Evolutionary conservation across 352 stramenopile species (phyloP).

Genomic region (Globisporangium polare): DNA sequence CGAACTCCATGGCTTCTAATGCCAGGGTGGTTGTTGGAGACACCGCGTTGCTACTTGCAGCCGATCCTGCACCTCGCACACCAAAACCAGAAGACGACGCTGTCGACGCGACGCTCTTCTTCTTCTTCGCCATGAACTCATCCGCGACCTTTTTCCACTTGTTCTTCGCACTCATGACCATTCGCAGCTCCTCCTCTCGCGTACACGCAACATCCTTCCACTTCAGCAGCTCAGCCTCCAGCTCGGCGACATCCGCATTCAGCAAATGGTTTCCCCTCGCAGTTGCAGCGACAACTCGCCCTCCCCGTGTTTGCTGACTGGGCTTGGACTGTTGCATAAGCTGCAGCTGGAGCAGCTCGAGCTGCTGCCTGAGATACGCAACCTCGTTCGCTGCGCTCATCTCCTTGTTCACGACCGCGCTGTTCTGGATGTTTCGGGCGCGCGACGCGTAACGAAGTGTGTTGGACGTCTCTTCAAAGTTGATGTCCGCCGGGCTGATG

Average conservation of each 20-base stretch:
- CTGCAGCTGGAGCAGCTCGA: slow-evolving; percentile 62
- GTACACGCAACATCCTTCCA: slow-evolving; percentile 31
- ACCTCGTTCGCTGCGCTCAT: slow-evolving; percentile 85
- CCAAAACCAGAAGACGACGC: slow-evolving; percentile 3
- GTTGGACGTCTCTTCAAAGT: slow-evolving; percentile 93
- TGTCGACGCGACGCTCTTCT: slow-evolving; percentile 3
- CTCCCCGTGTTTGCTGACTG: not conserved
- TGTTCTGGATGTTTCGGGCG: slow-evolving; percentile 98
- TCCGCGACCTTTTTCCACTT: slow-evolving; percentile 69
- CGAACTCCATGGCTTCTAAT: slow-evolving; percentile 31
- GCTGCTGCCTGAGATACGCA: slow-evolving; percentile 54
- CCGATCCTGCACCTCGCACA: not conserved
- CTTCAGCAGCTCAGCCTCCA: slow-evolving; percentile 16
- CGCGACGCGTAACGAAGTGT: slow-evolving; percentile 95
- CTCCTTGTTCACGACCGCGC: slow-evolving; percentile 96
- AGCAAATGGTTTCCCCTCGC: not conserved
- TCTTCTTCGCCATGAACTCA: slow-evolving; percentile 29
- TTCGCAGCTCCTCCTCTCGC: slow-evolving; percentile 37
- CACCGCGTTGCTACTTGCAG: not conserved
- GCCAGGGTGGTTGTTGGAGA: slow-evolving; percentile 19
- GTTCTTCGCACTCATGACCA: slow-evolving; percentile 46
- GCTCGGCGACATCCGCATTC: not conserved
- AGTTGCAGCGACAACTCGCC: not conserved
- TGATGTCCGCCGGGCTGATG: slow-evolving; percentile 73
- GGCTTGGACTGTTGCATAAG: slow-evolving; percentile 37